Conservation (phyloP, 495 filamentous ascomycete species). For the Neurospora sp. region DNA sequence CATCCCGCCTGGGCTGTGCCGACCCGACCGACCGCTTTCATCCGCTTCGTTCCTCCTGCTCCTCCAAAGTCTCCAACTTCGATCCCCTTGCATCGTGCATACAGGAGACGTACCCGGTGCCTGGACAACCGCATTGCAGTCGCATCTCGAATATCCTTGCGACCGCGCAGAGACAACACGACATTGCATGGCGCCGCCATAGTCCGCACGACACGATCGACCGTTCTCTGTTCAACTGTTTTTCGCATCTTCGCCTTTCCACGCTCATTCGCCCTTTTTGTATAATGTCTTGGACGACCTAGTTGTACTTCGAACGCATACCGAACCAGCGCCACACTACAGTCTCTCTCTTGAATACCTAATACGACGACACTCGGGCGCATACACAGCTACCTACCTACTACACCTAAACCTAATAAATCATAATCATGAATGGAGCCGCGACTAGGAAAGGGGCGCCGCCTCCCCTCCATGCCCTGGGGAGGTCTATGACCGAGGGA, state of each 20-base stretch:
- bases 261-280: conserved; percentile 2
- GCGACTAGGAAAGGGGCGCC: conserved; percentile 7
- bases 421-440: conserved; percentile 10
- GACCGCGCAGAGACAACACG: not conserved
- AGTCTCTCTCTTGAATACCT: not conserved
- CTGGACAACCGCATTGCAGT: not conserved
- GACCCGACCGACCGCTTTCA: not conserved
- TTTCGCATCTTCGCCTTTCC: not conserved
- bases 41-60: not conserved
- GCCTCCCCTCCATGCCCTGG: not conserved
- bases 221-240: not conserved
- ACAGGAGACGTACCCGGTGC: not conserved
- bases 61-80: not conserved
- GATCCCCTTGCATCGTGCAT: not conserved
- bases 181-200: not conserved
- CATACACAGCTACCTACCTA: not conserved
- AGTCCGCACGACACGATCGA: not conserved
- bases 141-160: not conserved
- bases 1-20: not conserved
- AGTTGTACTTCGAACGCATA: conserved; percentile 1
- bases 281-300: conserved; percentile 14
- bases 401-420: not conserved
- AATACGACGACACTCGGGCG: not conserved
- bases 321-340: not conserved
- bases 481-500: not conserved